Base-by-base conservation (phyloP, 768 basidiomycete species). In the Tephrocybe sp. region DNA sequence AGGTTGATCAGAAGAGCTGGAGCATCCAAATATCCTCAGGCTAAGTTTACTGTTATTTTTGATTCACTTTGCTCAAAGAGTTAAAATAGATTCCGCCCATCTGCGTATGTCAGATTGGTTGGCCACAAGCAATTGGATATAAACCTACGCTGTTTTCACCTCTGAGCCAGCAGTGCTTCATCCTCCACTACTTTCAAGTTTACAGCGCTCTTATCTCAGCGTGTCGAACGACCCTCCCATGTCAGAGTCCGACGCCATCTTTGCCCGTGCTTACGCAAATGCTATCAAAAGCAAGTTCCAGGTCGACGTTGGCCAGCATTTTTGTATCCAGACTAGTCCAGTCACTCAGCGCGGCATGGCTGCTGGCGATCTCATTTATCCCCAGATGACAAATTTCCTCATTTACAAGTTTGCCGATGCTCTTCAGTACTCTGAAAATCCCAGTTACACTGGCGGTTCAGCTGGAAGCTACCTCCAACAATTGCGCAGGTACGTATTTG, bases 191-290 rank as follows among this genome's bases (percentile, higher is more conserved):
- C 30, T 31, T 5, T 31, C 22, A 28, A 48, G 19, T 15, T 19
- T 28, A 12, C n/a, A n/a, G n/a, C n/a, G n/a, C n/a, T 9, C 25
- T 11, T 16, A 30, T n/a, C 12, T 30, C 6, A 7, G n/a, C n/a
- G n/a, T n/a, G n/a, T n/a, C 28, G 6, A 6, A 6, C 6, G 25
- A 36, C 34, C 15, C 22, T 4, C 49, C 49, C 25, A 30, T 51
- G 12, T 51, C 49, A n/a, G 41, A 34, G 3, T 18, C 27, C 31
- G 49, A 43, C 41, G 43, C 30, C 42, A 43, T 51, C 49, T 51
- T 45, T 21, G 50, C 42, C 11, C 50, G 42, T 26, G 50, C 34
- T 8, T 45, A 51, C 30, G 42, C 41, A 13, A 21, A 24, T 44
- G 43, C 43, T 28, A 15, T 45, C 32, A 51, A 45, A n/a, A 35